Base-by-base conservation (phyloP, 352 stramenopile species). In the Globisporangium cederbergense region DNA sequence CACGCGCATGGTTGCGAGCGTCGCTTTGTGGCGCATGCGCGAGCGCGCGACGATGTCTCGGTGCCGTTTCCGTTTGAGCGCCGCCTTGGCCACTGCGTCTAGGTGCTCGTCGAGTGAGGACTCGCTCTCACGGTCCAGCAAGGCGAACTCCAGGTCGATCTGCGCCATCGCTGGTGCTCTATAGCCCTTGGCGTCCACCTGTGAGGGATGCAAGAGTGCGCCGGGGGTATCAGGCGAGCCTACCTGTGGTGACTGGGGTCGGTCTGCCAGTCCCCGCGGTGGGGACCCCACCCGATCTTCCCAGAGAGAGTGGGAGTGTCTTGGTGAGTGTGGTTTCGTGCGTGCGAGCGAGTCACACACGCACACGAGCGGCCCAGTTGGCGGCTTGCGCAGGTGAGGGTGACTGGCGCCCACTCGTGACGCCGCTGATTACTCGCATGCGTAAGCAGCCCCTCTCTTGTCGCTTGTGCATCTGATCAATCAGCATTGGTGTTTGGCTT, bases 1-100 rank as follows among this genome's bases (percentile, higher is more conserved):
- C 61, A 67, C 59, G 45, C 72, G 67, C 38, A 77, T 79, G 1
- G 70, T 65, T 9, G 66, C 54, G 16, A 63, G 36, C 28, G 62
- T 71, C 36, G 40, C 25, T 50, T 76, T 80, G 34, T 70, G 71
- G 32, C 68, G 62, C 50, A 74, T 66, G 36, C 73, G 56, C 10
- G 73, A 71, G 8, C 73, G 67, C 6, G 73, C 73, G 36, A 80
- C 73, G 6, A 80, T 70, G 30, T 75, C 73, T 20, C 75, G 77
- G 54, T 80, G 73, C 20, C 63, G 47, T 32, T 71, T 70, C 6
- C 73, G 58, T 58, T 70, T 63, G 45, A 58, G 60, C 34, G 65
- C 73, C 3, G 73, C 73, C 20, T 75, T 76, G 8, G 62, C 62
- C 47, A 72, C 65, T 3, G 57, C 62, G 9, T 66, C 57, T 28